Evolutionary conservation across 192 early-diverging fungal genomes (phyloP).

Genomic region (Coemansia sp.): DNA sequence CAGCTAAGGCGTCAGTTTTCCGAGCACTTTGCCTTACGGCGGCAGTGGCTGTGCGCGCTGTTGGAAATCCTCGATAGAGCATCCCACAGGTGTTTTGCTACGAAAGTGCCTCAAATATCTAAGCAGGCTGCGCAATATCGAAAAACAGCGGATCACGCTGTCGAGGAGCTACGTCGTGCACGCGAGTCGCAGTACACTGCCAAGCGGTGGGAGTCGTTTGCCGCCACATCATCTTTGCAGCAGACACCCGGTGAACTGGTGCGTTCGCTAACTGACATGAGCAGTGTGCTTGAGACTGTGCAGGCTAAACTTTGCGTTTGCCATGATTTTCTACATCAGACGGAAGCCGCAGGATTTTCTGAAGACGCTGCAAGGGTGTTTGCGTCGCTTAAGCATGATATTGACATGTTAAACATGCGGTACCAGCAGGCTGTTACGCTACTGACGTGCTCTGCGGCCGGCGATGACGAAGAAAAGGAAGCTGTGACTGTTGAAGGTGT

Average conservation of each 20-base stretch:
- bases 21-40: conserved; percentile 27
- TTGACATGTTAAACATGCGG: conserved; percentile 23
- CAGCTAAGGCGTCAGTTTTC: conserved; percentile 9
- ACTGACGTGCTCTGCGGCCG: conserved; percentile 1
- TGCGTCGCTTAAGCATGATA: conserved; percentile 41
- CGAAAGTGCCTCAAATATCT: no score
- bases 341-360: background rate
- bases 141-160: background rate
- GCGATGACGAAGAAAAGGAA: no score
- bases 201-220: conserved; percentile 21
- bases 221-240: background rate
- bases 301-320: conserved; percentile 33
- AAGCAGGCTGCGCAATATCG: no score
- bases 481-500: no score
- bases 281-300: conserved; percentile 14
- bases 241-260: conserved; percentile 6
- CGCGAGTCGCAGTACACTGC: conserved; percentile 29
- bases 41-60: conserved; percentile 20
- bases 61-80: no score
- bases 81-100: no score
- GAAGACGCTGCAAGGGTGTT: conserved; percentile 33
- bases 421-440: conserved; percentile 30
- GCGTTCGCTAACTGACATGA: conserved; percentile 20
- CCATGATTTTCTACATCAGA: conserved; percentile 9
- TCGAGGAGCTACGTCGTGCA: conserved; percentile 5